These are phyloP conservation scores for Canna indica DNA, from an alignment of 176 grass and related monocot species.

Conservation along the genomic window DNA sequence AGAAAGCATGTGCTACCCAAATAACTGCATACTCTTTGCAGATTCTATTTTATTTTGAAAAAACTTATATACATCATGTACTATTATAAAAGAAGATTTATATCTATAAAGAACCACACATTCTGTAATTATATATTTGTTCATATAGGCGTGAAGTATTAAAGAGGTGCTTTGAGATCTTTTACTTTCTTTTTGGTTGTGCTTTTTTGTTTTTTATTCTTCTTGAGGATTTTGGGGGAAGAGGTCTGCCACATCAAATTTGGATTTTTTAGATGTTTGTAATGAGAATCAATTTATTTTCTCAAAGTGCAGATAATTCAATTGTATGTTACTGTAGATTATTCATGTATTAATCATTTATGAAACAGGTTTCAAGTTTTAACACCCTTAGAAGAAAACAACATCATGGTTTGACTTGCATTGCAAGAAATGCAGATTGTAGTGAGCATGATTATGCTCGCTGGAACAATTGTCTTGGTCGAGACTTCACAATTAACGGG, in stretches of 20 bases:
- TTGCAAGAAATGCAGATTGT: conserved; percentile 39
- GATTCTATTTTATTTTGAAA: background rate
- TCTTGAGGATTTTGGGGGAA: no score
- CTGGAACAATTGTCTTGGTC: conserved; percentile 76
- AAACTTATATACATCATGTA: background rate
- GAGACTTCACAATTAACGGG: conserved; percentile 98
- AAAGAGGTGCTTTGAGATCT: background rate
- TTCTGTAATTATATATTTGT: background rate
- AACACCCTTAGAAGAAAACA: conserved; percentile 49
- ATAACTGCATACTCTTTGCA: background rate
- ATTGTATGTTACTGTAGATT: conserved; percentile 2
- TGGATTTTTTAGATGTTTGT: background rate
- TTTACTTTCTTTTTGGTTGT: background rate
- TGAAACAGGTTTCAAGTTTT: conserved; percentile 80
- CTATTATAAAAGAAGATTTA: background rate
- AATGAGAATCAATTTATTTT: background rate
- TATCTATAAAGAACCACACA: background rate
- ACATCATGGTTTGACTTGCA: conserved; percentile 27
- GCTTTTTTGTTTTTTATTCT: background rate
- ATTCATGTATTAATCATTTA: background rate
- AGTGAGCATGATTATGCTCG: conserved; percentile 64
- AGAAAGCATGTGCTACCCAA: background rate
- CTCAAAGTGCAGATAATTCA: background rate
- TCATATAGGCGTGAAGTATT: background rate
- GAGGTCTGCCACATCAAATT: background rate